Conservation (phyloP, 805 yeast genomes). For the Myxozyma lipomycoides region DNA sequence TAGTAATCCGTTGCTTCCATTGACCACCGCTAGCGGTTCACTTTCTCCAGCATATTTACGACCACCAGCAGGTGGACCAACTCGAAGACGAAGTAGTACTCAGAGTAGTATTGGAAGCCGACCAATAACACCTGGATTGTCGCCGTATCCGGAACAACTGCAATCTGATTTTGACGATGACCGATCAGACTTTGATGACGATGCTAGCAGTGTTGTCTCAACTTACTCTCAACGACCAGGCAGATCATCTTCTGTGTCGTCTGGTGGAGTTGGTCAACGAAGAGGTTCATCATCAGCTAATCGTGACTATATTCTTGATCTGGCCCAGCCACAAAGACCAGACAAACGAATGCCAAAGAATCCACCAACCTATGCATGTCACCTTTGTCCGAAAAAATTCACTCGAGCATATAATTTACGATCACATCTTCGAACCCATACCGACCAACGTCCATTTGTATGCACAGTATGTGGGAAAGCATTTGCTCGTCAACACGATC, state of each 20-base stretch:
- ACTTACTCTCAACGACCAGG: background rate
- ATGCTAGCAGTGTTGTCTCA: constrained; percentile 13
- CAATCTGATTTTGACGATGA: constrained; percentile 20
- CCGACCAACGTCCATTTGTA: constrained; percentile 64
- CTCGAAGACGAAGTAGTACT: constrained; percentile 1
- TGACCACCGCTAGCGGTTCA: background rate
- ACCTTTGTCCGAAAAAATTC: constrained; percentile 77
- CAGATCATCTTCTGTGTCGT: constrained; percentile 5
- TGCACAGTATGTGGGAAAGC: constrained; percentile 62
- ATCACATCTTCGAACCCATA: constrained; percentile 85
- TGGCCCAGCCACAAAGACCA: constrained; percentile 56
- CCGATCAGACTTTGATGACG: constrained; percentile 11
- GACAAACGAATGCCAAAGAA: constrained; percentile 61
- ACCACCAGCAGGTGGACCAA: background rate
- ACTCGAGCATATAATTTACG: constrained; percentile 91
- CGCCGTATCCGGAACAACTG: constrained; percentile 9
- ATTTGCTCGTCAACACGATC: constrained; percentile 74
- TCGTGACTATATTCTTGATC: constrained; percentile 59
- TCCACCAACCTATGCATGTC: constrained; percentile 72
- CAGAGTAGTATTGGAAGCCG: constrained; percentile 3
- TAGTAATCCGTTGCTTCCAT: background rate
- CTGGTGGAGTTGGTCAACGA: constrained; percentile 2
- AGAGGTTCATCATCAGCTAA: constrained; percentile 3
- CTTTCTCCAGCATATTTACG: constrained; percentile 1
- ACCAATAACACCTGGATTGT: constrained; percentile 1